These are phyloP conservation scores for Globisporangium cylindrosporum DNA, from an alignment of 352 stramenopile genomes.

Conservation along the genomic window DNA sequence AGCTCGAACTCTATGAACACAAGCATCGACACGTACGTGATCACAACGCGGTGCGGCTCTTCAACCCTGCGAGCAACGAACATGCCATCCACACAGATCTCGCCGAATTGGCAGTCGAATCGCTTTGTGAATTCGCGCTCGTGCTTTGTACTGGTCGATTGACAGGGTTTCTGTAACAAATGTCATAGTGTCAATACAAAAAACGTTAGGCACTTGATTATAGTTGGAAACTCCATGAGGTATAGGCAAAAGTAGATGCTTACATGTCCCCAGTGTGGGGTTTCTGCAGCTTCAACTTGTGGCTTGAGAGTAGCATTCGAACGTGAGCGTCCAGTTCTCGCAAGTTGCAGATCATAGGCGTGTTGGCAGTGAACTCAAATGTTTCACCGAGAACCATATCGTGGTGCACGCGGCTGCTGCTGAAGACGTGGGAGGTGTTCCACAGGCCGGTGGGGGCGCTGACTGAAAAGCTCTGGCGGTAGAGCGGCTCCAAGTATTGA, in stretches of 20 bases:
- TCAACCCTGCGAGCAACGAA: slow-evolving; percentile 3
- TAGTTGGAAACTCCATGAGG: too few relatives aligned
- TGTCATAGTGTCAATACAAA: too few relatives aligned
- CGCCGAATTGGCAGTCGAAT: slow-evolving; percentile 8
- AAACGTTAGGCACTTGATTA: too few relatives aligned
- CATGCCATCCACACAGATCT: not conserved
- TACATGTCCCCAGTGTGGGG: not conserved
- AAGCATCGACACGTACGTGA: not conserved
- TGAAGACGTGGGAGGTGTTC: not conserved
- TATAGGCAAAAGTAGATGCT: not conserved
- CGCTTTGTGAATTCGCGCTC: not conserved
- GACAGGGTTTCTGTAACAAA: too few relatives aligned
- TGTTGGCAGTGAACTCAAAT: slow-evolving; percentile 15
- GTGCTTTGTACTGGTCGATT: not conserved
- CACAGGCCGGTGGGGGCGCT: not conserved
- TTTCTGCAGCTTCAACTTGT: not conserved
- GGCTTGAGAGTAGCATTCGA: too few relatives aligned
- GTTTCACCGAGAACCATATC: not conserved
- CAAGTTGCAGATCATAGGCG: not conserved
- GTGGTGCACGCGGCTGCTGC: not conserved
- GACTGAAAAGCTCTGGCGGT: not conserved
- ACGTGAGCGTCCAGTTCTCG: not conserved
- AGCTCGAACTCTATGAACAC: not conserved
- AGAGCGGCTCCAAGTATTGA: too few relatives aligned
- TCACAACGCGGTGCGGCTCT: not conserved